Conservation (phyloP, 331 rosid genomes). For the Malus hybrid region DNA sequence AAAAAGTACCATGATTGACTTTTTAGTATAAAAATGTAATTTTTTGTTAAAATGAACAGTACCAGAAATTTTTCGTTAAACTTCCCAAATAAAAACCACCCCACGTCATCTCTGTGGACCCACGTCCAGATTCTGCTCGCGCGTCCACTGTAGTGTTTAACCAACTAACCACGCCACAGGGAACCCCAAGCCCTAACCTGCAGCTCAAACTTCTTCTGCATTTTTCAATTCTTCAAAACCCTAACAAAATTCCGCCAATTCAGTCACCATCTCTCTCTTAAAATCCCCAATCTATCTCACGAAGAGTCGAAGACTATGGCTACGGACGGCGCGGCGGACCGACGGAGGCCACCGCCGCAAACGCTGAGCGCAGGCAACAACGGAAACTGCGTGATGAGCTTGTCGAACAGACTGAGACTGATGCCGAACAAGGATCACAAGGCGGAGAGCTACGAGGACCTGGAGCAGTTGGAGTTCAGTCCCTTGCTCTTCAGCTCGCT, state of each 20-base stretch:
- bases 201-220: neutral
- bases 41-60: too few relatives aligned
- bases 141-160: neutral
- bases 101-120: neutral
- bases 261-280: neutral
- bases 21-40: too few relatives aligned
- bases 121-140: neutral
- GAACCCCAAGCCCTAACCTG: slow-evolving; percentile 14
- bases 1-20: too few relatives aligned
- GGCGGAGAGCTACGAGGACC: slow-evolving; percentile 71
- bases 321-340: slow-evolving; percentile 38
- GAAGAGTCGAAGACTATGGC: slow-evolving; percentile 28
- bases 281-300: neutral
- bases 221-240: slow-evolving; percentile 3
- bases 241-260: neutral
- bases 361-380: slow-evolving; percentile 24
- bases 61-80: too few relatives aligned
- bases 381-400: slow-evolving; percentile 22
- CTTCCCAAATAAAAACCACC: neutral
- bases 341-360: slow-evolving; percentile 27
- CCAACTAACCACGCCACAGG: neutral
- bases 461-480: slow-evolving; percentile 53
- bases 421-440: slow-evolving; percentile 59
- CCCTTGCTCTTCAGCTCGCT: slow-evolving; percentile 73
- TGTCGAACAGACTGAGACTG: slow-evolving; percentile 36